Evolutionary conservation across 305 asterid genomes (phyloP), one percentile per base, ranked within the genome.

Genomic region (Fraxinus sp.): DNA sequence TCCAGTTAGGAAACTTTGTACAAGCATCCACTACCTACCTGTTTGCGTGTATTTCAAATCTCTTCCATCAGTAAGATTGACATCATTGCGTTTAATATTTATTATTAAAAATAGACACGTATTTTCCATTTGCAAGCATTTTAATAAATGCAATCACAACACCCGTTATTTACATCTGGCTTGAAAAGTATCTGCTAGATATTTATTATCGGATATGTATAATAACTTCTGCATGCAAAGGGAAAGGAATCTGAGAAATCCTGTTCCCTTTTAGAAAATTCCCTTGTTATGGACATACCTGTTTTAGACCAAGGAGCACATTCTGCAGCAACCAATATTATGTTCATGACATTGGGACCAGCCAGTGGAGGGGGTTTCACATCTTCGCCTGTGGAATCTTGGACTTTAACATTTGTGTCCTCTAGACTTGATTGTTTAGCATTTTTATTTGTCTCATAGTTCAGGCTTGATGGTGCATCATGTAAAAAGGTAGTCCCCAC

Each of bases 281-380:
- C 73, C 80, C 66, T 37, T 62, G 57, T 76, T 33, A 76, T 13
- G 68, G 41, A 20, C 57, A 81, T 88, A 94, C 99, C 98, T 90
- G 99, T 93, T 90, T 96, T 96, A 78, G 84, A 82, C 97, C 97
- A 96, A 62, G 99, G 99, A 81, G 99, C 92, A 86, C 98, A 96
- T 86, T 94, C 99, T 35, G 92, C 87, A 85, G 98, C 91, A 82
- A 93, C 94, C 87, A 96, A 78, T 79, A 96, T 89, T 68, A 96
- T 59, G 85, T 96, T 96, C 99, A 96, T 94, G 30, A 91, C 98
- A 78, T 94, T 91, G 76, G 86, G 77, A 78, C 98, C 99, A 10
- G 98, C 99, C 78, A 93, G 84, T n/a, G 98, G 98, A 90, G 98
- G 97, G 49, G 92, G 90, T 86, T 91, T 89, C 78, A 39, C 85